Conservation (phyloP, 2,329 filamentous ascomycete genomes). For the Colletotrichum simmondsii region DNA sequence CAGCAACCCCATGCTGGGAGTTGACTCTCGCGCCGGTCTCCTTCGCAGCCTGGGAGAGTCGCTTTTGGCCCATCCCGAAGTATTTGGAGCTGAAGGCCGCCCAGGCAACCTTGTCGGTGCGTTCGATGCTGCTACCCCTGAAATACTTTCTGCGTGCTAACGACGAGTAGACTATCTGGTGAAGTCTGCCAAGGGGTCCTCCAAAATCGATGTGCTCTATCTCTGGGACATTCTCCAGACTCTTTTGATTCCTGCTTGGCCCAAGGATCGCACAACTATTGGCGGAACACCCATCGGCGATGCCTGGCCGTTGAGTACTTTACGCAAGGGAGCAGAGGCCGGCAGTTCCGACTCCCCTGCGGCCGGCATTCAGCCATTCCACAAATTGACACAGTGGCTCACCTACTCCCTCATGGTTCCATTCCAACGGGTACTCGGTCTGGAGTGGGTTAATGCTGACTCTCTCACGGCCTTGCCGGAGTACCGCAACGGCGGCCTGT, state of each 20-base stretch:
- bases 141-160: background rate
- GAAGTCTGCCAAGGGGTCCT: slow-evolving; percentile 38
- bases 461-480: slow-evolving; percentile 89
- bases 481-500: slow-evolving; percentile 90
- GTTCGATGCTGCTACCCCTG: slow-evolving; percentile 4
- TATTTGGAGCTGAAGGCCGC: slow-evolving; percentile 55
- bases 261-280: slow-evolving; percentile 61
- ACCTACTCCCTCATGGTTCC: slow-evolving; percentile 94
- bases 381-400: slow-evolving; percentile 95
- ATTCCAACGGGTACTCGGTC: slow-evolving; percentile 82
- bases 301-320: slow-evolving; percentile 56
- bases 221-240: slow-evolving; percentile 57
- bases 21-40: slow-evolving; percentile 53
- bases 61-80: slow-evolving; percentile 46
- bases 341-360: slow-evolving; percentile 35
- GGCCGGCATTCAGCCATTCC: slow-evolving; percentile 79
- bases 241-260: slow-evolving; percentile 60
- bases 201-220: slow-evolving; percentile 48
- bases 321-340: slow-evolving; percentile 32
- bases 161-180: slow-evolving; percentile 51
- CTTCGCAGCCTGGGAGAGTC: slow-evolving; percentile 55
- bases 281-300: slow-evolving; percentile 57
- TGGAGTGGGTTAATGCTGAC: slow-evolving; percentile 84
- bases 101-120: slow-evolving; percentile 61
- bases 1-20: slow-evolving; percentile 57